Conservation (phyloP, 2,329 filamentous ascomycete species). For the Colletotrichum ledebouriae region DNA sequence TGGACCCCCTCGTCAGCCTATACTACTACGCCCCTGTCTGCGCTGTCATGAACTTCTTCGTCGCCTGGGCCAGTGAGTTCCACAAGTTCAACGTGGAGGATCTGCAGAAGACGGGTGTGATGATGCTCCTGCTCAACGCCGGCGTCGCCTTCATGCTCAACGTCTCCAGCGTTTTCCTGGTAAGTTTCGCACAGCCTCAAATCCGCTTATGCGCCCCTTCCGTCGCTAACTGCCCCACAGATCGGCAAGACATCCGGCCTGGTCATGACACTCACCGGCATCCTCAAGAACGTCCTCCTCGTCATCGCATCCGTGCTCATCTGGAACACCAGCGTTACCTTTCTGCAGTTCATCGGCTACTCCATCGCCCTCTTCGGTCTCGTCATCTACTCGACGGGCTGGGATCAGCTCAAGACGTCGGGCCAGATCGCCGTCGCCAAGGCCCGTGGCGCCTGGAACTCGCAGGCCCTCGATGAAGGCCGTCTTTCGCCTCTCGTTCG, state of each 20-base stretch:
- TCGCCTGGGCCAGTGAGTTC: conserved; percentile 78
- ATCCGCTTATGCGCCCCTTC: neutral
- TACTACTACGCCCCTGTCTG: conserved; percentile 93
- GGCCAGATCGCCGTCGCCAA: conserved; percentile 33
- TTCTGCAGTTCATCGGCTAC: conserved; percentile 83
- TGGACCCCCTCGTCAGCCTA: conserved; percentile 88
- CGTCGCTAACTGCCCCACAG: conserved; percentile 58
- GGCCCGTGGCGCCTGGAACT: conserved; percentile 42
- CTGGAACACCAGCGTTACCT: conserved; percentile 79
- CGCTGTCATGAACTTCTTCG: conserved; percentile 81
- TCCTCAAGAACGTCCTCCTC: conserved; percentile 89
- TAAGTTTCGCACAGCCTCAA: conserved; percentile 59
- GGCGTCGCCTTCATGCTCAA: conserved; percentile 84
- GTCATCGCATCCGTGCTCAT: conserved; percentile 82
- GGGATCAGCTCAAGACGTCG: conserved; percentile 49
- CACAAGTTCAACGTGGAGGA: conserved; percentile 75
- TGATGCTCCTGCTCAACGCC: conserved; percentile 80
- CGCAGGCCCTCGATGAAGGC: conserved; percentile 42
- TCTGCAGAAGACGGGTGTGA: conserved; percentile 73
- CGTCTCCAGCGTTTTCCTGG: conserved; percentile 87
- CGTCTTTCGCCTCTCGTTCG: conserved; percentile 45
- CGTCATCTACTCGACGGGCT: conserved; percentile 62
- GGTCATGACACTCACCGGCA: conserved; percentile 87
- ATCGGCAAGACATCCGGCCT: conserved; percentile 91
- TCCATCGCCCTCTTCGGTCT: conserved; percentile 72